A percentile compares a stretch with the other conserved stretches of the same genome.
phyloP scores from a whole-genome alignment of 1,284 basidiomycete genomes.

The Melampsora americana region DNA sequence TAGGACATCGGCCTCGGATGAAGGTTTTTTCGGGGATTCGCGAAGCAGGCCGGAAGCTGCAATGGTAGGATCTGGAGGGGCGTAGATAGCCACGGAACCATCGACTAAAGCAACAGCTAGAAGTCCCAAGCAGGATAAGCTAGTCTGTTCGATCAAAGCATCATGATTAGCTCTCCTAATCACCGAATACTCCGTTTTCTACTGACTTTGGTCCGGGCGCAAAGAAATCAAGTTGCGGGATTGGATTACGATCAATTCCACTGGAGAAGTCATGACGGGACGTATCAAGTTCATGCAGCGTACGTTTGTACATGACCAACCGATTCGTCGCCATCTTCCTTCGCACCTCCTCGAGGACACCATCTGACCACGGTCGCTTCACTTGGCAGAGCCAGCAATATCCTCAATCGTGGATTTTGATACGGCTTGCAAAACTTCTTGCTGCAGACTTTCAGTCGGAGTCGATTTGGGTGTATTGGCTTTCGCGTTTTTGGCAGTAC shows the following conservation, averaged over 20 bases:
- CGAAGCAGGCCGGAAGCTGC: conserved; percentile 46
- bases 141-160: conserved; percentile 23
- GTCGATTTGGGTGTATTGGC: too few relatives aligned
- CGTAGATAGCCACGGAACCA: conserved; percentile 70
- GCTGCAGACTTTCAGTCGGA: background rate
- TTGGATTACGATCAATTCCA: too few relatives aligned
- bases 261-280: too few relatives aligned
- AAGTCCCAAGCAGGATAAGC: conserved; percentile 70
- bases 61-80: conserved; percentile 66
- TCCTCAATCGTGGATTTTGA: conserved; percentile 57
- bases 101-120: conserved; percentile 78
- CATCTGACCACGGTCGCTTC: conserved; percentile 39
- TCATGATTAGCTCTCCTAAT: too few relatives aligned
- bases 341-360: conserved; percentile 46
- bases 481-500: too few relatives aligned
- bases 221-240: too few relatives aligned
- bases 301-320: too few relatives aligned
- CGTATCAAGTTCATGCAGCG: too few relatives aligned
- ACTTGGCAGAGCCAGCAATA: conserved; percentile 70
- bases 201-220: too few relatives aligned
- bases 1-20: conserved; percentile 20
- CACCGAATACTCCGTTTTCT: too few relatives aligned
- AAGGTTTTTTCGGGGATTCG: conserved; percentile 5
- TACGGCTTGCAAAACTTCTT: background rate
- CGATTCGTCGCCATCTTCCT: too few relatives aligned